phyloP scores from a whole-genome alignment of 2,329 filamentous ascomycete genomes.

The Penicillium concentricum region DNA sequence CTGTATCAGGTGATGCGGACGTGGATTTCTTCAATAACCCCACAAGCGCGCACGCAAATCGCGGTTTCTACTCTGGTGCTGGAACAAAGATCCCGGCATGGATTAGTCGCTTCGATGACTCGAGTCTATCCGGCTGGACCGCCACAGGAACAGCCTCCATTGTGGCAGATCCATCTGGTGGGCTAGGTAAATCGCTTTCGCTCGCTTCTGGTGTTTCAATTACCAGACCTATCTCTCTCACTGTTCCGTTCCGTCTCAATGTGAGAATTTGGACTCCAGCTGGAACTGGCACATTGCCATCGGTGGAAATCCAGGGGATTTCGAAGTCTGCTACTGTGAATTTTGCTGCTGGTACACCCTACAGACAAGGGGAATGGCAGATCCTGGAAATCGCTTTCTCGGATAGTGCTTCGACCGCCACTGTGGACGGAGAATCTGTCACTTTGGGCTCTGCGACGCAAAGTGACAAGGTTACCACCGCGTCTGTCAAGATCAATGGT shows the following conservation, averaged over 20 bases:
- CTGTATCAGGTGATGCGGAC: background rate
- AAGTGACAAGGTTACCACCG: background rate
- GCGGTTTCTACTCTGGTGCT: background rate
- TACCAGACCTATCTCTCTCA: background rate
- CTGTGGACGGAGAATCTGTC: background rate
- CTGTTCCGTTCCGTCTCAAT: background rate
- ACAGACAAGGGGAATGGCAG: background rate
- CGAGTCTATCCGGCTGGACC: background rate
- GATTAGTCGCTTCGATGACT: background rate
- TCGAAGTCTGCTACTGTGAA: background rate
- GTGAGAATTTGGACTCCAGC: background rate
- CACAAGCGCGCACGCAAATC: background rate
- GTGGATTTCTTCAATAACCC: background rate
- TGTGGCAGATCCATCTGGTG: background rate
- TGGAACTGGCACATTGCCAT: background rate
- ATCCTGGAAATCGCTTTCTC: background rate
- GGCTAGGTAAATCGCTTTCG: background rate
- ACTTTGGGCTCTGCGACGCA: background rate
- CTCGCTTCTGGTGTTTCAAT: background rate
- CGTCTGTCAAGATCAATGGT: background rate
- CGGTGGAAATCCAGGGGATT: background rate
- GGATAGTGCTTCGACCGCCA: background rate
- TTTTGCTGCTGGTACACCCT: background rate
- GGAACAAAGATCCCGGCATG: background rate
- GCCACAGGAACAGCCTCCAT: background rate